A percentile compares a stretch with the other conserved stretches of the same genome.
phyloP scores from a whole-genome alignment of 805 yeast species.

The Metschnikowia hibisci region DNA sequence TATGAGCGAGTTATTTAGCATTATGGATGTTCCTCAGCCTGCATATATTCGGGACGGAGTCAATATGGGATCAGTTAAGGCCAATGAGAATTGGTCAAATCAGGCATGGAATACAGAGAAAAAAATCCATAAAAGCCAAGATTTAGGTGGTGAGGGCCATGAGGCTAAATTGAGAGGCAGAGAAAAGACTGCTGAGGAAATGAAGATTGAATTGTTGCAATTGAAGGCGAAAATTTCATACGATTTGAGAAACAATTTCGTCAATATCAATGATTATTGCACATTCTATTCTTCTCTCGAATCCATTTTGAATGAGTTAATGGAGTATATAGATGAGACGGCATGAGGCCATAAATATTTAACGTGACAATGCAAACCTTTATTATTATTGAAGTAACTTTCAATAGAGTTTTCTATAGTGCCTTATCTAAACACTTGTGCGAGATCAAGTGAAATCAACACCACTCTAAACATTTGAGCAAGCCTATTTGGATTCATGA shows the following conservation, averaged over 20 bases:
- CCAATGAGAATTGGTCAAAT: constrained; percentile 4
- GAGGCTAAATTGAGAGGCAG: background rate
- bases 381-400: background rate
- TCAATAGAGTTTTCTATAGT: background rate
- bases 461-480: background rate
- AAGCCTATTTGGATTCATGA: constrained; percentile 6
- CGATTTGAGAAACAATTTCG: constrained; percentile 41
- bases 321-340: constrained; percentile 30
- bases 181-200: constrained; percentile 11
- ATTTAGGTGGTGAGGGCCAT: background rate
- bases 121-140: background rate
- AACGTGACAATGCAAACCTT: background rate
- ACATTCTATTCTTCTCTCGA: constrained; percentile 41
- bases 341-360: background rate
- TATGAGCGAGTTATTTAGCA: constrained; percentile 38
- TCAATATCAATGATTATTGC: constrained; percentile 43
- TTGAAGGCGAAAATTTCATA: constrained; percentile 37
- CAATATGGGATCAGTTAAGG: constrained; percentile 10
- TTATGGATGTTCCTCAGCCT: constrained; percentile 46
- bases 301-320: constrained; percentile 35
- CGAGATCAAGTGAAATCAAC: background rate
- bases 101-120: background rate
- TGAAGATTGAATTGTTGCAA: constrained; percentile 28
- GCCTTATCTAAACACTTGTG: background rate
- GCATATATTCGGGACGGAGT: constrained; percentile 12